Evolutionary conservation across 768 basidiomycete genomes (phyloP).

Genomic region (Piloderma croceum): DNA sequence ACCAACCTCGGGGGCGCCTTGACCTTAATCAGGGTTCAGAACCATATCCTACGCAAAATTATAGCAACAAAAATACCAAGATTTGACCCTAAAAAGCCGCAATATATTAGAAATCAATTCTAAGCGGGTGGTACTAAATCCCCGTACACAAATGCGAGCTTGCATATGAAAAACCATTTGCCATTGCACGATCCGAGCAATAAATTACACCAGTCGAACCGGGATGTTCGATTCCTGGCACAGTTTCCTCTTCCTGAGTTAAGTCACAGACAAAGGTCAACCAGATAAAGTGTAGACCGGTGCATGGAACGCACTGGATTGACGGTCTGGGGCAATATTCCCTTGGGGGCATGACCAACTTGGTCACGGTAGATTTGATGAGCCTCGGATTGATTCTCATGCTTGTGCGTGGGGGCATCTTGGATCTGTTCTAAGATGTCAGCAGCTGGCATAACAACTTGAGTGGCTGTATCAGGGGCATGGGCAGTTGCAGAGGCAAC

Average conservation of each 20-base stretch:
- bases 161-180: constrained; percentile 85
- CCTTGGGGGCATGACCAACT: constrained; percentile 65
- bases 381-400: constrained; percentile 84
- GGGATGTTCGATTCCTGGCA: constrained; percentile 83
- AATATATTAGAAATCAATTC: too few relatives aligned
- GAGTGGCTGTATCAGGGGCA: too few relatives aligned
- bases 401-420: constrained; percentile 61
- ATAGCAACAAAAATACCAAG: too few relatives aligned
- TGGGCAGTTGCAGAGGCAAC: too few relatives aligned
- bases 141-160: constrained; percentile 73
- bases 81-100: too few relatives aligned
- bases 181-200: constrained; percentile 91
- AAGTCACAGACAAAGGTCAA: constrained; percentile 6
- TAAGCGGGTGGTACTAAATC: too few relatives aligned
- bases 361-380: constrained; percentile 80
- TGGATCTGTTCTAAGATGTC: constrained; percentile 55
- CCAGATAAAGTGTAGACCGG: neutral
- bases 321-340: constrained; percentile 58
- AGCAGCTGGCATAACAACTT: too few relatives aligned
- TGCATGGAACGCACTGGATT: constrained; percentile 48
- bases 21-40: constrained; percentile 23
- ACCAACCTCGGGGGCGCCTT: constrained; percentile 88
- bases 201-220: constrained; percentile 67
- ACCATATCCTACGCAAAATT: too few relatives aligned
- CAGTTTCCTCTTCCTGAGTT: constrained; percentile 80